These are phyloP conservation scores for Auriculariales sp. DNA, from an alignment of 768 basidiomycete genomes.

Conservation along the genomic window DNA sequence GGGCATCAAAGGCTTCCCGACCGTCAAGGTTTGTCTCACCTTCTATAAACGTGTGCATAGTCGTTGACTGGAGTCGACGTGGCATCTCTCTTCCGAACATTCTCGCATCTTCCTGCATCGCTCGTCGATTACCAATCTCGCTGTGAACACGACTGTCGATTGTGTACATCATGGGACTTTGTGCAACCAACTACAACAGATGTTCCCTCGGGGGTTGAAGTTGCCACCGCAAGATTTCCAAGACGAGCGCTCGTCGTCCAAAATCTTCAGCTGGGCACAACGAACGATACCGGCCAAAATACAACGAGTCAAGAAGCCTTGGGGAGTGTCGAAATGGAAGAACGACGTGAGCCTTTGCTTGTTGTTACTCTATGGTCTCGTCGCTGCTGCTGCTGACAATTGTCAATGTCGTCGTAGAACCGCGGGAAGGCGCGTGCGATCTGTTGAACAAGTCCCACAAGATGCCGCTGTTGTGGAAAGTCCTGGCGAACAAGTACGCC, in stretches of 20 bases:
- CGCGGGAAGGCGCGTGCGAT: constrained; percentile 39
- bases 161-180: too few relatives aligned
- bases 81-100: background rate
- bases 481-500: constrained; percentile 57
- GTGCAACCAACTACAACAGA: constrained; percentile 20
- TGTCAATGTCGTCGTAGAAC: constrained; percentile 14
- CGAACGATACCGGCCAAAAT: constrained; percentile 60
- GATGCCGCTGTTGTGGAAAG: constrained; percentile 68
- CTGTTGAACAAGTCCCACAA: constrained; percentile 61
- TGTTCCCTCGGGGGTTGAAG: constrained; percentile 66
- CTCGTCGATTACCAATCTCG: too few relatives aligned
- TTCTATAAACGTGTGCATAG: background rate
- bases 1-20: constrained; percentile 84
- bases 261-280: constrained; percentile 63
- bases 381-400: background rate
- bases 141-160: too few relatives aligned
- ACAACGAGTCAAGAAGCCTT: constrained; percentile 31
- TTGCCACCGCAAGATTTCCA: constrained; percentile 52
- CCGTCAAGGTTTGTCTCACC: constrained; percentile 50
- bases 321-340: constrained; percentile 54
- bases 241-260: constrained; percentile 53
- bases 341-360: constrained; percentile 35
- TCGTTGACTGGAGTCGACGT: background rate
- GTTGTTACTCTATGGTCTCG: background rate
- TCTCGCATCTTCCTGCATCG: background rate